Evolutionary conservation across 164 flowering plant species (phyloP).

Genomic region (Piper betle): DNA sequence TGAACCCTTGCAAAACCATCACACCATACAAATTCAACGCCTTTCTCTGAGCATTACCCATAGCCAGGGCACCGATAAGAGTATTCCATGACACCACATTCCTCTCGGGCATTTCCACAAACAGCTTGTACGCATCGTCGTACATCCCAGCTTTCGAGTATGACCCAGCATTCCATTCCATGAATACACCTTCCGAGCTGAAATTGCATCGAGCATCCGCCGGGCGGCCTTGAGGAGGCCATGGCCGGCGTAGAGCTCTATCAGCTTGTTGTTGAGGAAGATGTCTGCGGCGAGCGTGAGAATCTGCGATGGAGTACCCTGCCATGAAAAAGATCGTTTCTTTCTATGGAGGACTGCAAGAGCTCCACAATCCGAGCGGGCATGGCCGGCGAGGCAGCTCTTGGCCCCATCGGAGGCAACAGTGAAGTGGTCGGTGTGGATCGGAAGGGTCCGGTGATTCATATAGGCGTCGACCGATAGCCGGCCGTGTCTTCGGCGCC

Average conservation of each 20-base stretch:
- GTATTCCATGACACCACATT: conserved; percentile 59
- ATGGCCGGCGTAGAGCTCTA: conserved; percentile 50
- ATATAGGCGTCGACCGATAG: no score
- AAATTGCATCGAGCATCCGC: conserved; percentile 43
- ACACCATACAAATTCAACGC: conserved; percentile 33
- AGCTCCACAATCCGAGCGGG: conserved; percentile 25
- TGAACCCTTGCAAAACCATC: conserved; percentile 45
- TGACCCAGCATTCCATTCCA: conserved; percentile 52
- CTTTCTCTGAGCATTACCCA: conserved; percentile 25
- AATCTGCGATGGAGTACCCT: conserved; percentile 48
- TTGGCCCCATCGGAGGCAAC: conserved; percentile 18
- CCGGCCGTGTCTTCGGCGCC: no score
- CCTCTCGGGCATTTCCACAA: conserved; percentile 56
- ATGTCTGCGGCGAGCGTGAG: conserved; percentile 29
- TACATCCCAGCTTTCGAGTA: conserved; percentile 28
- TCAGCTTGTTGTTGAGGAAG: conserved; percentile 57
- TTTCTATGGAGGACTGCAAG: conserved; percentile 47
- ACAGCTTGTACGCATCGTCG: conserved; percentile 29
- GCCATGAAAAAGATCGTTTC: conserved; percentile 29
- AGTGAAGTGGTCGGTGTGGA: no score
- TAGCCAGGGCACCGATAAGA: conserved; percentile 35
- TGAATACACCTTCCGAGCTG: conserved; percentile 37
- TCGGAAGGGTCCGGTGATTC: no score
- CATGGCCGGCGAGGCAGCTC: conserved; percentile 1
- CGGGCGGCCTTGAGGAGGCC: conserved; percentile 15